Evolutionary conservation across 1,284 basidiomycete species (phyloP), one percentile per base, ranked within the genome.

Genomic region (Thecaphora thlaspeos): DNA sequence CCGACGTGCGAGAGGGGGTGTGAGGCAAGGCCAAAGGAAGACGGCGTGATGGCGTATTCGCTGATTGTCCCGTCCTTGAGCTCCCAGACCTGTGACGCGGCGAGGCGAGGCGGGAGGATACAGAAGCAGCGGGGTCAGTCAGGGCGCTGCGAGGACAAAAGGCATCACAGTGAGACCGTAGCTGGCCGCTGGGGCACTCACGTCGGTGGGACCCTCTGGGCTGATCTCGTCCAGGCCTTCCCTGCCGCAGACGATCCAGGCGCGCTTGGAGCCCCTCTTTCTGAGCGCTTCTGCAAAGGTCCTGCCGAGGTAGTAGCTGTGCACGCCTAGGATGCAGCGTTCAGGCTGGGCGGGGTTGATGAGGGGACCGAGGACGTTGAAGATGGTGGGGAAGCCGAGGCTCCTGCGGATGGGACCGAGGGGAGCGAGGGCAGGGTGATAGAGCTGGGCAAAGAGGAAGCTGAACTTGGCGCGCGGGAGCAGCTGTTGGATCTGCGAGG

Each of bases 211-310:
- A 0, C 94, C 94, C 8, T 69, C 4, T 87, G 91, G 73, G 73
- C 88, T 90, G 74, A 98, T 91, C 82, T 98, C 94, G 78, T 97
- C 94, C 40, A 98, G 82, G 1, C 86, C 86, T 78, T 98, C 95
- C 43, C 84, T 85, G 1, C 94, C 94, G 70, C 93, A 97, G 0
- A 97, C 94, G 34, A 98, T 91, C 68, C 95, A 82, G 7, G 91
- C 93, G 23, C 88, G 84, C 69, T 87, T 81, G 12, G 92, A 88
- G 17, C 88, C 80, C 12, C 81, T 61, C 39, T 81, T 75, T 32
- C 73, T 69, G 39, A 96, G 80, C 1, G 89, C 88, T 58, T 86
- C 82, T 0, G 89, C 91, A 75, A 95, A 97, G 0, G 89, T 86
- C 8, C 82, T 78, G 0, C 93, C 94, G n/a, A 98, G 84, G 62